phyloP scores from a whole-genome alignment of 1,139 yeast genomes.

The Tardiomyces blankii region DNA sequence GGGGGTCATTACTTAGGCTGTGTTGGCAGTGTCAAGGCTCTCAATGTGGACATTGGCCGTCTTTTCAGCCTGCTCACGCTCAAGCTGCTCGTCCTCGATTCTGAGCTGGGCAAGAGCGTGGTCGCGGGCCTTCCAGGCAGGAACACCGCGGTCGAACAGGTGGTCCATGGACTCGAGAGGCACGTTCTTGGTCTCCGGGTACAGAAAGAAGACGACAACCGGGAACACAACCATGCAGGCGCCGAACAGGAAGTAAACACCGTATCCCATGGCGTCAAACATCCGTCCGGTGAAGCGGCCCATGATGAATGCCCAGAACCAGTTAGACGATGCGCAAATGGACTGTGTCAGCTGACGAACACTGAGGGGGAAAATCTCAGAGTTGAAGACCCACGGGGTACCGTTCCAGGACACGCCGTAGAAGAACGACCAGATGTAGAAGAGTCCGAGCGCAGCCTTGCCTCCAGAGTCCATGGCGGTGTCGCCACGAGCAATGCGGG shows the following conservation, averaged over 20 bases:
- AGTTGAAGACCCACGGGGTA: slow-evolving; percentile 33
- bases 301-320: slow-evolving; percentile 33
- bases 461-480: slow-evolving; percentile 28
- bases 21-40: slow-evolving; percentile 3
- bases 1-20: not conserved
- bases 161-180: slow-evolving; percentile 56
- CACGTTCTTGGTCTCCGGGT: slow-evolving; percentile 56
- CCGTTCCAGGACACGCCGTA: slow-evolving; percentile 31
- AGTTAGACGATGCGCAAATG: slow-evolving; percentile 40
- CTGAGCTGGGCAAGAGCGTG: slow-evolving; percentile 3
- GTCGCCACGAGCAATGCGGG: slow-evolving; percentile 17
- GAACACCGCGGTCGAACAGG: slow-evolving; percentile 30
- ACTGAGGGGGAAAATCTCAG: slow-evolving; percentile 40
- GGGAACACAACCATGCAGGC: slow-evolving; percentile 8
- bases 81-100: slow-evolving; percentile 4
- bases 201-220: slow-evolving; percentile 38
- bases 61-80: slow-evolving; percentile 4
- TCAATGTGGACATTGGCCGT: slow-evolving; percentile 1
- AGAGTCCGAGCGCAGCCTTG: slow-evolving; percentile 36
- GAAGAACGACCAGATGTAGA: slow-evolving; percentile 22
- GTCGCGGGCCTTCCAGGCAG: slow-evolving; percentile 17
- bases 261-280: slow-evolving; percentile 5
- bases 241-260: slow-evolving; percentile 9
- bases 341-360: slow-evolving; percentile 43
- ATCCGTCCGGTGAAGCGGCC: slow-evolving; percentile 9